Evolutionary conservation across 2,329 filamentous ascomycete genomes (phyloP).

Genomic region (Talaromyces sp.): DNA sequence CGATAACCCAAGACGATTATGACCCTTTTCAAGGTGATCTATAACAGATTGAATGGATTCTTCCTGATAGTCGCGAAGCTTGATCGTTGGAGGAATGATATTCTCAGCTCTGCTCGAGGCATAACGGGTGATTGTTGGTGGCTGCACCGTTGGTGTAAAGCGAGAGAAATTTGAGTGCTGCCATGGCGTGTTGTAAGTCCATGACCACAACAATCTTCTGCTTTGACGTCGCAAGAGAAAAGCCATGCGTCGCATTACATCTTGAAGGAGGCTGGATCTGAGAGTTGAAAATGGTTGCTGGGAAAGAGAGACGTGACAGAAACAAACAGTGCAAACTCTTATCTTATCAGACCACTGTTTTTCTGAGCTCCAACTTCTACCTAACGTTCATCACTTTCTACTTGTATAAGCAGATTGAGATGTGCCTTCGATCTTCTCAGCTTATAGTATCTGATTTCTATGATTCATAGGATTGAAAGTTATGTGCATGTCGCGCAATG

Average conservation of each 20-base stretch:
- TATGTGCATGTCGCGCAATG: background rate
- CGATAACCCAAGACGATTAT: conserved; percentile 77
- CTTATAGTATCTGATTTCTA: background rate
- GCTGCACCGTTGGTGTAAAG: conserved; percentile 24
- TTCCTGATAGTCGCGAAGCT: conserved; percentile 78
- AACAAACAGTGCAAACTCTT: conserved; percentile 39
- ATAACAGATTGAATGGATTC: conserved; percentile 84
- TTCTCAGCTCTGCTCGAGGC: background rate
- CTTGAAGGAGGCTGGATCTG: background rate
- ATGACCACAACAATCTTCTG: conserved; percentile 20
- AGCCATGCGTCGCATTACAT: conserved; percentile 26
- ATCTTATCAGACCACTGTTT: conserved; percentile 19
- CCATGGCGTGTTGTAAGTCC: conserved; percentile 14
- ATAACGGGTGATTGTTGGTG: conserved; percentile 6
- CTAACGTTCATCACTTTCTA: background rate
- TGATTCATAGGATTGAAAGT: background rate
- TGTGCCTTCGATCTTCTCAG: background rate
- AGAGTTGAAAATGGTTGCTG: background rate
- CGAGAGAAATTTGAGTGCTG: conserved; percentile 18
- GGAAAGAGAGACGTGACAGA: conserved; percentile 1
- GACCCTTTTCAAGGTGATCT: conserved; percentile 60
- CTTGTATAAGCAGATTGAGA: background rate
- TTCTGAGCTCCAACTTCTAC: background rate
- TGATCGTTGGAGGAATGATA: conserved; percentile 40
- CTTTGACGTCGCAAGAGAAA: conserved; percentile 24